Base-by-base conservation (phyloP, 495 filamentous ascomycete genomes). In the Tuber melanosporum region DNA sequence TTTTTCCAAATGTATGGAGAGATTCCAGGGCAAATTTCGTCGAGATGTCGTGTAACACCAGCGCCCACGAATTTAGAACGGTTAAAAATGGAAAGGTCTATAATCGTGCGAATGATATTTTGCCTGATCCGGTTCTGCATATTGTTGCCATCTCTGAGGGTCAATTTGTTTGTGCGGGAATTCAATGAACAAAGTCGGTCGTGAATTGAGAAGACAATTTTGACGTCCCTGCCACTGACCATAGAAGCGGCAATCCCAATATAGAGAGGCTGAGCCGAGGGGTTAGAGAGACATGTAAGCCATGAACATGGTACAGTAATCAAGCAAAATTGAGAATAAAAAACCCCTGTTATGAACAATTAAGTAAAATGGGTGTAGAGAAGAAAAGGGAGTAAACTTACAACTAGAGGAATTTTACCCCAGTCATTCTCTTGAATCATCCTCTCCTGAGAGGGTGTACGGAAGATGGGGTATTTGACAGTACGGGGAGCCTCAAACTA, bases 141-240 rank as follows among this genome's bases (percentile, higher is more conserved):
- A 17, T 83, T 73, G 71, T 86, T 80, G 78, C 84, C 71, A 10
- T 79, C 39, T 1, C 84, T 80, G 41, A 87, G 77, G 17, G 84
- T 81, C 26, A 92, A 84, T 3, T 86, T 84, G 76, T 89, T 87
- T 71, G 94, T 87, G 39, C 41, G 88, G 87, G 76, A 92, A 95
- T 82, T 95, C 93, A 49, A 92, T 86, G 41, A 87, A 81, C 95
- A 95, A 0, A 91, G 91, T 8, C 89, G 87, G 83, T 96, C 93
- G 79, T 94, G 92, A 75, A 92, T 88, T 9, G 91, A 91, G 72
- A 95, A 84, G 7, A 90, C 89, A n/a, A 93, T 85, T 0, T 87
- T 86, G 3, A 89, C 86, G 0, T 86, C 85, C 52, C 86, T 84
- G 45, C 87, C 79, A 45, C 88, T 85, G 6, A 86, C 84, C 36